Evolutionary conservation across 2,329 filamentous ascomycete species (phyloP).

Genomic region (Apiospora aurea): DNA sequence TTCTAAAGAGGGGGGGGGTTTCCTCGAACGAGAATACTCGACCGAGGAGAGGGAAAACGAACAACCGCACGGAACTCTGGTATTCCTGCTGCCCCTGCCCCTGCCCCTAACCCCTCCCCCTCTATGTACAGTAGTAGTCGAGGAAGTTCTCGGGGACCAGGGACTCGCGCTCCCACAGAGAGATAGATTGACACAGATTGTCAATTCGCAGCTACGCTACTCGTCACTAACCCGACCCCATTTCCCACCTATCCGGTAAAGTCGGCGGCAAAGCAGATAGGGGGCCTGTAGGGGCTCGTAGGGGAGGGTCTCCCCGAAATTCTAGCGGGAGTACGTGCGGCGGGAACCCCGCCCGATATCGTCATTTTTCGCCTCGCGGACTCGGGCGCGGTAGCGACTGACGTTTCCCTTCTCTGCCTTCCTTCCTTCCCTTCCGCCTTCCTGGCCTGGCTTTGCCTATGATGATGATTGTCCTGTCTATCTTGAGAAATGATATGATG

Average conservation of each 20-base stretch:
- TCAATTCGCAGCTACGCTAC: not conserved
- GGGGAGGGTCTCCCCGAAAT: not conserved
- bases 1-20: slow-evolving; percentile 5
- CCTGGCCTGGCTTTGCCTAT: not conserved
- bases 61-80: not conserved
- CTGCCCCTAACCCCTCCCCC: not conserved
- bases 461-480: not conserved
- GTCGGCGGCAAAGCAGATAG: slow-evolving; percentile 4
- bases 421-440: not conserved
- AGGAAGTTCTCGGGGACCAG: not conserved
- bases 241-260: slow-evolving; percentile 11
- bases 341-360: slow-evolving; percentile 8
- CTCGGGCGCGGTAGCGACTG: not conserved
- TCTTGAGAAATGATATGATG: not conserved
- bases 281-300: not conserved
- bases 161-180: not conserved
- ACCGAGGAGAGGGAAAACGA: no score
- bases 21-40: not conserved
- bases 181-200: not conserved
- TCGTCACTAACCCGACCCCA: not conserved
- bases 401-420: not conserved
- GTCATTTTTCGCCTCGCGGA: slow-evolving; percentile 20
- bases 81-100: no score
- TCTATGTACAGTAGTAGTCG: not conserved
- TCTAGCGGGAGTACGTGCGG: slow-evolving; percentile 10